Base-by-base conservation (phyloP, 352 stramenopile species). In the Achlya hypogyna region DNA sequence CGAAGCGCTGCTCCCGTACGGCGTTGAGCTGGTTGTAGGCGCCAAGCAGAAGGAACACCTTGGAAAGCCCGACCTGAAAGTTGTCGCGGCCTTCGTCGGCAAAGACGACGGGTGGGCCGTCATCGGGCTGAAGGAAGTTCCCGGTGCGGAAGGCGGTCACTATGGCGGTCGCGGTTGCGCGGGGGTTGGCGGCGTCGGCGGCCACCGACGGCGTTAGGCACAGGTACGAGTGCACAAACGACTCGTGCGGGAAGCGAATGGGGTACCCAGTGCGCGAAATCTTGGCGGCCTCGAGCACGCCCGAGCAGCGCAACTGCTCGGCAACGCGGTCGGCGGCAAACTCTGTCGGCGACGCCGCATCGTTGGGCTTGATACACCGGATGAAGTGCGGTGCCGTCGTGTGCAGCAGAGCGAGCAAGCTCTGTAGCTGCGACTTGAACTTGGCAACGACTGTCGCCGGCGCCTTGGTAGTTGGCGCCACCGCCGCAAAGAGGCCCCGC, bases 361-460 rank as follows among this genome's bases (percentile, higher is more conserved):
- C 86, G 40, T 96, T 96, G 1, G 87, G 87, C 66, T 96, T 96
- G 35, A 96, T 91, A 62, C 88, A 96, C 10, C 88, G 87, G 71
- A 96, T 89, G 70, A 95, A 96, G 68, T 96, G 88, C 12, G 96
- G 95, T 51, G 98, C 84, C 0, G 95, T 98, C 16, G 81, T 83
- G 70, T 98, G 96, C 20, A 99, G 76, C 22, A 97, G 91, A 1
- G 93, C 84, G 12, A 99, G 78, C 54, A 99, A 81, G 14, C 86
- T 81, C 32, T 73, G 86, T 1, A 99, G 76, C 64, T 99, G 96
- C 25, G 72, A 89, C 56, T 95, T 94, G 78, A 99, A 99, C 72
- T 99, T 87, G 18, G 82, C 35, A 62, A 64, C 54, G 10, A 64
- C 54, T n/a, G 54, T 64, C 5, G 54, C 45, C 22, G 54, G 28